Conservation (phyloP, 768 basidiomycete species). For the Boletus pseudo-olivaceus region DNA sequence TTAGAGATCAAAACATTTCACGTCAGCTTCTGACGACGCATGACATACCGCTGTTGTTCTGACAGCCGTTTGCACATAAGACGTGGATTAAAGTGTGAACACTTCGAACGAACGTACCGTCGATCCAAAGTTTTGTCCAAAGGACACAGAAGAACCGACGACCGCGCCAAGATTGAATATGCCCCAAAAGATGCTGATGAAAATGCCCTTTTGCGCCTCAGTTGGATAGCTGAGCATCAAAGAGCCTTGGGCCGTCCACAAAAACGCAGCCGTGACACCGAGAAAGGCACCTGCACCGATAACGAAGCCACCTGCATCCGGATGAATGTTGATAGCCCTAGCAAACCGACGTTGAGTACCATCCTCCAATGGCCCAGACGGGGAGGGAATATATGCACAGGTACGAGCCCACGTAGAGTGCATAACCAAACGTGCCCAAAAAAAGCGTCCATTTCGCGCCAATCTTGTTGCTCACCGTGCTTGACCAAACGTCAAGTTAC, state of each 20-base stretch:
- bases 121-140: slow-evolving; percentile 68
- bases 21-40: not conserved
- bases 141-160: slow-evolving; percentile 67
- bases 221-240: slow-evolving; percentile 80
- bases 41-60: slow-evolving; percentile 28
- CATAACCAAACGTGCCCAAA: slow-evolving; percentile 69
- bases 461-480: slow-evolving; percentile 76
- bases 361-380: not conserved
- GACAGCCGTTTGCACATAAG: not conserved
- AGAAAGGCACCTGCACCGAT: slow-evolving; percentile 68
- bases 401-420: slow-evolving; percentile 68
- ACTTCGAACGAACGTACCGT: slow-evolving; percentile 39
- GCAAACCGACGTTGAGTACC: not conserved
- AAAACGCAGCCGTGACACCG: slow-evolving; percentile 62
- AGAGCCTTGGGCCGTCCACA: slow-evolving; percentile 79
- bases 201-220: slow-evolving; percentile 68
- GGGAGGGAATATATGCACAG: slow-evolving; percentile 41
- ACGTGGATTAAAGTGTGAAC: not conserved
- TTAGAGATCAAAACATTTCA: not conserved
- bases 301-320: slow-evolving; percentile 55
- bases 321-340: slow-evolving; percentile 69
- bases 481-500: slow-evolving; percentile 22
- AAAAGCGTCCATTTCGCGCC: slow-evolving; percentile 69
- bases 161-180: slow-evolving; percentile 82
- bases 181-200: slow-evolving; percentile 74